Conservation (phyloP, 164 flowering plant genomes). For the Aristolochia contorta region DNA sequence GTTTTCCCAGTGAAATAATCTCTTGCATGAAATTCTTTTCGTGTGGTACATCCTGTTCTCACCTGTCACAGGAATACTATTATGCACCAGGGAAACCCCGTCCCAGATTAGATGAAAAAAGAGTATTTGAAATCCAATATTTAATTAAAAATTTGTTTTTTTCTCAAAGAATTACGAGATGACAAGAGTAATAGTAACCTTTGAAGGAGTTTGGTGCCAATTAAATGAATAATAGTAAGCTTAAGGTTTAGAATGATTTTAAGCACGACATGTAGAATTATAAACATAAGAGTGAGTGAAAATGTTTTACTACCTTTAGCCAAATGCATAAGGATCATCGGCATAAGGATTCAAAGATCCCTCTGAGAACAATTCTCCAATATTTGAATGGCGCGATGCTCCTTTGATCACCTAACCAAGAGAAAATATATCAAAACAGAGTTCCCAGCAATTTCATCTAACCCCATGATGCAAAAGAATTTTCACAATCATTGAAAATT, state of each 20-base stretch:
- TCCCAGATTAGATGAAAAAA: too few species aligned
- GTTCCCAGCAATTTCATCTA: background rate
- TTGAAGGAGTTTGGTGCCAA: background rate
- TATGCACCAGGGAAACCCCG: too few species aligned
- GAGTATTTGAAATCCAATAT: too few species aligned
- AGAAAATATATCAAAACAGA: background rate
- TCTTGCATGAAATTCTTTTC: too few species aligned
- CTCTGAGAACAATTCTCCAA: slow-evolving; percentile 86
- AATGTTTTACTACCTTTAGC: slow-evolving; percentile 41
- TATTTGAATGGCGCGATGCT: slow-evolving; percentile 47
- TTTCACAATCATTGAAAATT: background rate
- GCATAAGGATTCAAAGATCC: slow-evolving; percentile 94
- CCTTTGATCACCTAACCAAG: slow-evolving; percentile 42
- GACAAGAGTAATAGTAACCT: background rate
- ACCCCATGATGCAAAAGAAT: background rate
- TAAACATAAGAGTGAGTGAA: background rate
- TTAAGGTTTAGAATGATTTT: too few species aligned
- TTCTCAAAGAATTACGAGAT: too few species aligned
- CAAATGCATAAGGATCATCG: slow-evolving; percentile 96
- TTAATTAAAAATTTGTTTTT: too few species aligned
- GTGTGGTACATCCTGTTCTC: too few species aligned
- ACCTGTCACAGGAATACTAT: too few species aligned
- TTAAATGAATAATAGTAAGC: background rate
- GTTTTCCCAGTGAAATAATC: too few species aligned
- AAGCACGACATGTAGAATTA: too few species aligned